Evolutionary conservation across 2,329 filamentous ascomycete genomes (phyloP), one percentile per base, ranked within the genome.

Genomic region (Dothideomycetes sp.): DNA sequence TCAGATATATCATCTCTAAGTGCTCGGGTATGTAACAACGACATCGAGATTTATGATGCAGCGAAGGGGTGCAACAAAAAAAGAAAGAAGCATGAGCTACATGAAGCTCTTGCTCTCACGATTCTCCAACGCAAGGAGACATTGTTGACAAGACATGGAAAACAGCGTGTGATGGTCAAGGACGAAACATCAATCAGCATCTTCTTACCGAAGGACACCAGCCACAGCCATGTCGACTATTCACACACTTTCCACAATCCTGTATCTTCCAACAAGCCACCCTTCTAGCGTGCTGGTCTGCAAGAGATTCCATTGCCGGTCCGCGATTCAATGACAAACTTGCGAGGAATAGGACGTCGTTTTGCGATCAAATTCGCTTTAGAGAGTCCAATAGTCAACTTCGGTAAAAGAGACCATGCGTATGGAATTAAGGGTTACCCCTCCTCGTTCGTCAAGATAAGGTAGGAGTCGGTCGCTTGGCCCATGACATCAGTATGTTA

Each of bases 201-300:
- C 7, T 7, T 17, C 60, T 50, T 46, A 64, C 62, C 24, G 60
- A 59, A 1, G 64, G 58, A 51, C 65, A 68, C 65, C 65, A 68
- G 16, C 64, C 64, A 46, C 65, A 68, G 33, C 48, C 43, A 29
- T 54, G 46, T 11, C 44, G 49, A 44, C 48, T 51, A 36, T 51
- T 45, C 16, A 53, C 47, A 42, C 58, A 60, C 4, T 47, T 52
- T 11, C 43, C 22, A 47, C 58, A 61, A 37, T 58, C 50, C 40
- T 57, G 53, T 9, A 49, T 44, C n/a, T 45, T 42, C 57, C 56
- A 61, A 47, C 58, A 61, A 7, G 22, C 30, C 8, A 27, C 30
- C 13, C 18, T 30, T 27, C 42, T 40, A 19, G n/a, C 19, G 16
- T 13, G 5, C 15, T 23, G n/a, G n/a, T n/a, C n/a, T 6, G 12